Base-by-base conservation (phyloP, 2,329 filamentous ascomycete species). In the Fusarium duplospermum region DNA sequence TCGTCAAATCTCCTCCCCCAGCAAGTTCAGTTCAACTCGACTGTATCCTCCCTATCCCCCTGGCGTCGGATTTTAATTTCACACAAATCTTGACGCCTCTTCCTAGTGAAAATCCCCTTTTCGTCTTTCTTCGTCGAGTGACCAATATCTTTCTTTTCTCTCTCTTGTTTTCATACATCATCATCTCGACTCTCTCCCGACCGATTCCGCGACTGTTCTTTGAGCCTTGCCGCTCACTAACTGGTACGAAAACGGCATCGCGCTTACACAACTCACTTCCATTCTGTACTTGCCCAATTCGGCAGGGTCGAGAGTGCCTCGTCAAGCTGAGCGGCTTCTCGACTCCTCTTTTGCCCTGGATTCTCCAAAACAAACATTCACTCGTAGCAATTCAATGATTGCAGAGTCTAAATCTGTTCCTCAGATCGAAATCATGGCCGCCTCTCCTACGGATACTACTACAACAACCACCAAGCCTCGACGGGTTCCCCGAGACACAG, bases 401-500 rank as follows among this genome's bases (percentile, higher is more conserved):
- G 36, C 56, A 31, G 31, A 63, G 27, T 64, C 72, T 61, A 67
- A 69, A 54, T 35, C 66, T 36, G 14, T 57, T 22, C 73, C 77
- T 56, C 74, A 77, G 54, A 81, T 75, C 61, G 62, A 79, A 70
- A 68, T 76, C 70, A 80, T 81, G 81, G 62, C 76, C 33, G 65
- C 73, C 6, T 76, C 77, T 27, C 64, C 72, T 11, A 77, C 68
- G 59, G 76, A 18, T n/a, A n/a, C 80, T 77, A 67, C 76, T 11
- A 64, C 72, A 2, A 78, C 74, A n/a, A 77, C 67, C 33, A 60
- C 56, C 62, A 80, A 74, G 59, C 52, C 75, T 56, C 77, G 74
- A 61, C 77, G 74, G 61, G 73, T 69, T 62, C 76, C 78, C 50
- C 78, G 85, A 65, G 83, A 88, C 76, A 89, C 87, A 16, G 87